Percentiles rank a stretch among this genome's conserved stretches.
Conservation (phyloP, 2,329 filamentous ascomycete species). For the Fusarium floridanum region DNA sequence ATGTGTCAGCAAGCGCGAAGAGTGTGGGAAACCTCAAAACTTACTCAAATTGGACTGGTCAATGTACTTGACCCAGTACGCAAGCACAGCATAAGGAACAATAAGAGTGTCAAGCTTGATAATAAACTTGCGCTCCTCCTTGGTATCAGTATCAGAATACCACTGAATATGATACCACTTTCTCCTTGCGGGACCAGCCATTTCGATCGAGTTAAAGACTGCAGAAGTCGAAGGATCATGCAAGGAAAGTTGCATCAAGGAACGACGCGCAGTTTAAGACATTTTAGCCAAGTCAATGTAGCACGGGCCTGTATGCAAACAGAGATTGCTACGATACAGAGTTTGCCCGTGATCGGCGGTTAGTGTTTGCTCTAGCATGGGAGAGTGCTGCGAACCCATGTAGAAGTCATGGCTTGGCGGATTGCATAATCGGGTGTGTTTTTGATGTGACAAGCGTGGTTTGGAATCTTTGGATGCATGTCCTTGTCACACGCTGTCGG, state of each 20-base stretch:
- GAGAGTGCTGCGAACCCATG: neutral
- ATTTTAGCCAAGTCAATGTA: neutral
- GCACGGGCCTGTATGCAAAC: neutral
- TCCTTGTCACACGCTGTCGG: neutral
- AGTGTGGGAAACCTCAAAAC: neutral
- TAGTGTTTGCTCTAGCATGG: neutral
- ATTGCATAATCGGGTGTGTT: neutral
- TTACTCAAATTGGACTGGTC: slow-evolving; percentile 45
- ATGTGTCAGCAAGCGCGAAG: neutral
- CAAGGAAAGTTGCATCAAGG: neutral
- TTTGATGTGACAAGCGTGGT: neutral
- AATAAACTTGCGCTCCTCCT: slow-evolving; percentile 33
- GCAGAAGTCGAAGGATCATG: neutral
- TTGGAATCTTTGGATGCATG: neutral
- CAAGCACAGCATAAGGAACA: slow-evolving; percentile 43
- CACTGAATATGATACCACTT: slow-evolving; percentile 30
- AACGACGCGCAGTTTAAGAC: slow-evolving; percentile 9
- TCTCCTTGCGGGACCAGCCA: slow-evolving; percentile 17
- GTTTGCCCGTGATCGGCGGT: neutral
- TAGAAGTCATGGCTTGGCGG: neutral
- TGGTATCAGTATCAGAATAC: slow-evolving; percentile 24
- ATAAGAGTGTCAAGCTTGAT: slow-evolving; percentile 68
- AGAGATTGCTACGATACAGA: neutral
- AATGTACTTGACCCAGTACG: slow-evolving; percentile 46
- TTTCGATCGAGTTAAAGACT: neutral